Evolutionary conservation across 139 green algal genomes (phyloP).

Genomic region (Asterochloris sp.): DNA sequence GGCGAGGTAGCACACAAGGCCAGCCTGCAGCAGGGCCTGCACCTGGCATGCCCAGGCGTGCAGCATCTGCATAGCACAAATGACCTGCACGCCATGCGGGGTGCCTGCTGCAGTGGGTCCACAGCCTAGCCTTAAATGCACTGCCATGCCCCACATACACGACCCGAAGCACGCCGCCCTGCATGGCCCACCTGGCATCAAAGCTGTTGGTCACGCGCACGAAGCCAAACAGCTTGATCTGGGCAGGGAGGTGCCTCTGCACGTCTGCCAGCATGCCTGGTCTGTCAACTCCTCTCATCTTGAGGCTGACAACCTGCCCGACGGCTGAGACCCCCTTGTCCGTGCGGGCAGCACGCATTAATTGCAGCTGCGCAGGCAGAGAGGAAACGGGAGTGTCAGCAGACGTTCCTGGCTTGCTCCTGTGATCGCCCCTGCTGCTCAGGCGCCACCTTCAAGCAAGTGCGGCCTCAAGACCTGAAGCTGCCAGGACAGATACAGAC

Average conservation of each 20-base stretch:
- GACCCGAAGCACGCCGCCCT: no score
- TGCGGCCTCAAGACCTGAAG: neutral
- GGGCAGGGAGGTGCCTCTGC: conserved; percentile 70
- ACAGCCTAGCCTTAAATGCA: no score
- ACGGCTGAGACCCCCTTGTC: conserved; percentile 96
- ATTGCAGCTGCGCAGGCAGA: conserved; percentile 60
- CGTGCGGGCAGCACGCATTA: conserved; percentile 86
- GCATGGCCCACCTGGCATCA: conserved; percentile 54
- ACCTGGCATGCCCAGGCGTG: no score
- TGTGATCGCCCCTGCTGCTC: neutral
- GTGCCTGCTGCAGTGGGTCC: no score
- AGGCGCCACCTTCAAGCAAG: no score
- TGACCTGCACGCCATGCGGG: no score
- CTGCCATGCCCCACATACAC: no score
- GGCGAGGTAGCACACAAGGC: no score
- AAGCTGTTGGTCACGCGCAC: conserved; percentile 84
- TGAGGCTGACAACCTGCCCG: conserved; percentile 68
- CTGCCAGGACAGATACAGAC: neutral
- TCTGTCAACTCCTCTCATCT: conserved; percentile 30
- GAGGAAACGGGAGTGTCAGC: neutral
- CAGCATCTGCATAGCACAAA: no score
- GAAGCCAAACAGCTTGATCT: conserved; percentile 75
- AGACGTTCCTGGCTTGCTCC: neutral
- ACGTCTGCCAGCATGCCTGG: conserved; percentile 62
- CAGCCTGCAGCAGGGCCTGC: no score